These are phyloP conservation scores for Phytophthora vignae DNA, from an alignment of 352 stramenopile genomes.

Conservation along the genomic window DNA sequence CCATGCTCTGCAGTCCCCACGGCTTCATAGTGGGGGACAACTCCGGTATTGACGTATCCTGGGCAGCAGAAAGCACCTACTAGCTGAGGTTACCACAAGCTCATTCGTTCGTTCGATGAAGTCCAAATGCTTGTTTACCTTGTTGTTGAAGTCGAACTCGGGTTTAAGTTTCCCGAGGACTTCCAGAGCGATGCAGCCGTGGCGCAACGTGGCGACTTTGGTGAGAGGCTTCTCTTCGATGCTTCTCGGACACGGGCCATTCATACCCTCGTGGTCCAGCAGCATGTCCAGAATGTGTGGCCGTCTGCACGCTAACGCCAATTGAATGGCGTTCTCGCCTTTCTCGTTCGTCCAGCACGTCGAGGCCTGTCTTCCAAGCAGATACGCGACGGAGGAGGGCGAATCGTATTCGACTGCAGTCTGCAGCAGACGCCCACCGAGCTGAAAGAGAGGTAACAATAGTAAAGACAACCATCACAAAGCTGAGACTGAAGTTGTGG, in stretches of 20 bases:
- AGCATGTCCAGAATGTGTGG: conserved; percentile 26
- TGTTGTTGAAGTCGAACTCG: not conserved
- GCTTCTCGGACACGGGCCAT: not conserved
- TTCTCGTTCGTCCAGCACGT: conserved; percentile 18
- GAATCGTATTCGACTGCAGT: conserved; percentile 28
- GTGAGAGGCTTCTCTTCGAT: not conserved
- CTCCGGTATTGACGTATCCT: not conserved
- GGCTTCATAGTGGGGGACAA: conserved; percentile 8
- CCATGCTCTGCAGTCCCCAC: conserved; percentile 21
- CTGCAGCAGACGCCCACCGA: conserved; percentile 23
- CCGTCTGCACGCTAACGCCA: conserved; percentile 12
- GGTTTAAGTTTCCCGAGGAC: not conserved
- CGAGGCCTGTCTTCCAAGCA: conserved; percentile 11
- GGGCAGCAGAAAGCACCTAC: not conserved
- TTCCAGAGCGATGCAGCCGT: not conserved
- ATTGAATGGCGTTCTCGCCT: conserved; percentile 22
- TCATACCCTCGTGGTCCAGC: conserved; percentile 1
- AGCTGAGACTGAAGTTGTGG: not conserved
- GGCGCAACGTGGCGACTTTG: not conserved
- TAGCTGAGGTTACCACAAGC: not conserved
- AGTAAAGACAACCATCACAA: no score
- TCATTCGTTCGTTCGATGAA: not conserved
- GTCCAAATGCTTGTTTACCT: not conserved
- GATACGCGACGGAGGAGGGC: conserved; percentile 19
- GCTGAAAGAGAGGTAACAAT: not conserved